These are phyloP conservation scores for Amanita thiersii DNA, from an alignment of 768 basidiomycete species.

Conservation along the genomic window DNA sequence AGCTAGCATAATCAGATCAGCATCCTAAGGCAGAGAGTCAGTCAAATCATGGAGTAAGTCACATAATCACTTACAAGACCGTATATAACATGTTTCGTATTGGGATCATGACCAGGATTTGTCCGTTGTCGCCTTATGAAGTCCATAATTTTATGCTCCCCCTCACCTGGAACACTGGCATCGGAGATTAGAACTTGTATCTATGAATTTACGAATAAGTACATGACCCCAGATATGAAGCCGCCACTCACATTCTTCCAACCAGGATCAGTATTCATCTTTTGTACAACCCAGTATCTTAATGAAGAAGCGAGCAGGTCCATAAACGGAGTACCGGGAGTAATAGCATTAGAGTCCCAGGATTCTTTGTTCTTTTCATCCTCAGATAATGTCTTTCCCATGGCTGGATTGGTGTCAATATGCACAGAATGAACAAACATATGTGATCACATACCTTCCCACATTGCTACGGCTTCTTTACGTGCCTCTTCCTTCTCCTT, in stretches of 20 bases:
- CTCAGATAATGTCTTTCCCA: constrained; percentile 82
- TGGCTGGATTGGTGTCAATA: constrained; percentile 42
- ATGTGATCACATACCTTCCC: constrained; percentile 56
- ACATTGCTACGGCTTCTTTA: constrained; percentile 72
- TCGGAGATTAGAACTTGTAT: constrained; percentile 96
- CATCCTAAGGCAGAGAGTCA: constrained; percentile 55
- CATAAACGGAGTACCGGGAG: constrained; percentile 99
- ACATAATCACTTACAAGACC: constrained; percentile 62
- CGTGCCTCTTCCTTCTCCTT: constrained; percentile 87
- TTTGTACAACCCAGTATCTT: constrained; percentile 93
- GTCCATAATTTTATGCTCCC: constrained; percentile 99
- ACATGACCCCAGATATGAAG: neutral
- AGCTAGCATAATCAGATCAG: constrained; percentile 98
- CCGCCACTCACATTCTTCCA: constrained; percentile 83
- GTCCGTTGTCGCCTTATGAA: constrained; percentile 86
- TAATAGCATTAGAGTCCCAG: constrained; percentile 99
- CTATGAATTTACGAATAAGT: constrained; percentile 27
- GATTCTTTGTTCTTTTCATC: constrained; percentile 77
- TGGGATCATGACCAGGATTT: constrained; percentile 87
- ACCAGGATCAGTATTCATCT: constrained; percentile 90
- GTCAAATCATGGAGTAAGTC: neutral
- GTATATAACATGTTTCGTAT: constrained; percentile 95
- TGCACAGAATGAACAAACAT: constrained; percentile 1
- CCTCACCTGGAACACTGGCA: constrained; percentile 94
- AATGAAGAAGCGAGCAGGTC: constrained; percentile 78